Percentiles rank a stretch among this genome's conserved stretches.
Conservation (phyloP, 768 basidiomycete species). For the Macrolepiota fuliginosa region DNA sequence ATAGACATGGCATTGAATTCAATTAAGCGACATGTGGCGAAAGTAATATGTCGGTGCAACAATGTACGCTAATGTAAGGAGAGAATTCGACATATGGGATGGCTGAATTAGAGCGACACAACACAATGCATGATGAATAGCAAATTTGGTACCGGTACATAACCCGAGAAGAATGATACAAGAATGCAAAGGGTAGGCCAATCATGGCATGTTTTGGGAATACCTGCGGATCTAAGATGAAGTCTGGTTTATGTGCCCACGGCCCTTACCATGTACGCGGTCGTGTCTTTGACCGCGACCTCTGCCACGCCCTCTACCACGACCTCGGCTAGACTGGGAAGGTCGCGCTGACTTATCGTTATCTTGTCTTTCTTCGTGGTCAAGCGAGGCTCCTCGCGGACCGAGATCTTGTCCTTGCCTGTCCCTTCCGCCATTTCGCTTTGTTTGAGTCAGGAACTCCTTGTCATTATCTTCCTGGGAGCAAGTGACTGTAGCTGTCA, state of each 20-base stretch:
- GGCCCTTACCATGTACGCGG: slow-evolving; percentile 12
- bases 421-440: not conserved
- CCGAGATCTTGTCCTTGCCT: not conserved
- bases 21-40: not conserved
- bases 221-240: not conserved
- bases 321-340: slow-evolving; percentile 17
- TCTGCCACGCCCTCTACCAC: slow-evolving; percentile 32
- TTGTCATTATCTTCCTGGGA: not conserved
- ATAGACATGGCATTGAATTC: not conserved
- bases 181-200: not conserved
- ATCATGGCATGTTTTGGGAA: not conserved
- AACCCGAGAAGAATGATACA: not conserved
- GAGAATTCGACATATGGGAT: no score
- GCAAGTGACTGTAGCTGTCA: not conserved
- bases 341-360: no score
- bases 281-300: slow-evolving; percentile 13
- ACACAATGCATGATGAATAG: no score
- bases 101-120: no score
- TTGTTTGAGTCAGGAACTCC: not conserved
- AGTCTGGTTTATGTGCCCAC: not conserved
- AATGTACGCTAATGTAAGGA: no score
- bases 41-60: not conserved
- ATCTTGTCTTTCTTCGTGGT: no score
- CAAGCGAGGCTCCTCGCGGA: no score
- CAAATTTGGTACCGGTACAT: no score